Evolutionary conservation across 345 rosid genomes (phyloP).

Genomic region (Trapa incisa): DNA sequence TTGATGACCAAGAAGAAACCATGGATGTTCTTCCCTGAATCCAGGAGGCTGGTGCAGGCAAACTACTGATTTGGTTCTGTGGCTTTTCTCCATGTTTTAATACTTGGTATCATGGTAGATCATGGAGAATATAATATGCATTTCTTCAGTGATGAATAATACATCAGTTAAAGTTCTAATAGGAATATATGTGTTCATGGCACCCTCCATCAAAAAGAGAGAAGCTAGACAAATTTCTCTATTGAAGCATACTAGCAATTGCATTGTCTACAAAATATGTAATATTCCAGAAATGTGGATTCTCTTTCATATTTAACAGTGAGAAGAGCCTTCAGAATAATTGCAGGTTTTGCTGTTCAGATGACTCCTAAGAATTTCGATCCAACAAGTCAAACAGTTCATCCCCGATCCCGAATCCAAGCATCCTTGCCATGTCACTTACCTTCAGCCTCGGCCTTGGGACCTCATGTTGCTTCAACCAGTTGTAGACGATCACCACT

Average conservation of each 20-base stretch:
- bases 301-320: neutral
- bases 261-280: neutral
- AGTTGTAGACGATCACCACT: conserved; percentile 51
- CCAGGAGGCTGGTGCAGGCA: neutral
- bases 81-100: neutral
- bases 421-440: conserved; percentile 80
- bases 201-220: no score
- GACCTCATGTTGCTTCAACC: conserved; percentile 50
- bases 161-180: no score
- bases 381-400: conserved; percentile 57
- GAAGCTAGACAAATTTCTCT: no score
- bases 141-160: neutral
- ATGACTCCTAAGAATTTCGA: conserved; percentile 9
- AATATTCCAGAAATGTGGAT: neutral
- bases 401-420: conserved; percentile 70
- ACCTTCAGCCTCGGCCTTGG: conserved; percentile 67
- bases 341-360: neutral
- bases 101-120: neutral
- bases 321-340: neutral
- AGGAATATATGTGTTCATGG: no score
- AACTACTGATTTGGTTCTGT: neutral
- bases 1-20: no score
- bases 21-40: no score
- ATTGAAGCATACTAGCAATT: neutral
- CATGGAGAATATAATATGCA: neutral